phyloP scores from a whole-genome alignment of 305 asterid genomes.

The Fraxinus albicans region DNA sequence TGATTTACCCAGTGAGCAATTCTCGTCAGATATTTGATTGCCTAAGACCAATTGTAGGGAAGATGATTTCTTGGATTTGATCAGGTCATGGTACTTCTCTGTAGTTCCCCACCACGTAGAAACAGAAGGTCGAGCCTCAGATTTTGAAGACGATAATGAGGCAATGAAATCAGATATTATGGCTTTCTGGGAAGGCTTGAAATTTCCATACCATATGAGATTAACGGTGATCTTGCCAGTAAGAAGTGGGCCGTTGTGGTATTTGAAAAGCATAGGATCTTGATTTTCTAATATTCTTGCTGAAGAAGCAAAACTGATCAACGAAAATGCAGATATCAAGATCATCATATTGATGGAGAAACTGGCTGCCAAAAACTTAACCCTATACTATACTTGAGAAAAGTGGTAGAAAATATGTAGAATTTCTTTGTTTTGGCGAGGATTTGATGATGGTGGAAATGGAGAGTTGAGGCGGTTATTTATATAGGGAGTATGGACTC shows the following conservation, averaged over 20 bases:
- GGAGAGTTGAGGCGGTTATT: background rate
- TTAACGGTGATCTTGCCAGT: conserved; percentile 26
- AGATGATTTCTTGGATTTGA: conserved; percentile 36
- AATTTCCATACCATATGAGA: conserved; percentile 51
- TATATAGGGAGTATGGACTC: background rate
- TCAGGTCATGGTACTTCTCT: conserved; percentile 44
- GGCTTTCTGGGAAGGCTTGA: conserved; percentile 48
- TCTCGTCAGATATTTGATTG: conserved; percentile 41
- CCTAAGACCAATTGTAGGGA: conserved; percentile 35
- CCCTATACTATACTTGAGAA: too few species aligned
- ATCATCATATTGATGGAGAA: background rate
- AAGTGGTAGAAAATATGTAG: background rate
- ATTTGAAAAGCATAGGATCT: conserved; percentile 32
- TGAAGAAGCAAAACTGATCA: conserved; percentile 15
- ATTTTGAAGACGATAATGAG: conserved; percentile 28
- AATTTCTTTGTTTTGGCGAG: background rate
- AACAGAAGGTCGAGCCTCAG: conserved; percentile 40
- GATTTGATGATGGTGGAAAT: background rate
- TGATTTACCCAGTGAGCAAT: conserved; percentile 42
- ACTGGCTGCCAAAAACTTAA: background rate
- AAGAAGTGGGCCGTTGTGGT: conserved; percentile 63
- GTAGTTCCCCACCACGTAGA: conserved; percentile 54
- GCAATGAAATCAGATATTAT: conserved; percentile 51
- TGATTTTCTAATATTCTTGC: conserved; percentile 15
- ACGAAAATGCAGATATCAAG: background rate